A percentile compares a stretch with the other conserved stretches of the same genome.
phyloP scores from a whole-genome alignment of 2,329 filamentous ascomycete species.

The Emericellopsis cladophorae region DNA sequence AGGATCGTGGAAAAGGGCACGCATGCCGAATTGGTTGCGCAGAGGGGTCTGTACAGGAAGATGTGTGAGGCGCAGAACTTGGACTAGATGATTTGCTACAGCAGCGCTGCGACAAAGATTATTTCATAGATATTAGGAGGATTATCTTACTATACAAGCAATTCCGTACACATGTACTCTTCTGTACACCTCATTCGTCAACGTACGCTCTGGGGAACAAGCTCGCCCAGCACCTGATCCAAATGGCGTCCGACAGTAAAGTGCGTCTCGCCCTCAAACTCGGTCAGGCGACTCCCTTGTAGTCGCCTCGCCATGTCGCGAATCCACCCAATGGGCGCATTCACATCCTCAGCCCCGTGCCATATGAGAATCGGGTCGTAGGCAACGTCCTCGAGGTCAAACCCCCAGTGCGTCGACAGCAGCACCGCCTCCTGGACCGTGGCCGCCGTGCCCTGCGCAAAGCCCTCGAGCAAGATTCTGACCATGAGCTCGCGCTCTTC shows the following conservation, averaged over 20 bases:
- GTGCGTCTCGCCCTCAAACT: background rate
- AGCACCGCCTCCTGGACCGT: background rate
- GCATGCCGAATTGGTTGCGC: slow-evolving; percentile 39
- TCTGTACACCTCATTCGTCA: no score
- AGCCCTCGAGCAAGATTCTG: background rate
- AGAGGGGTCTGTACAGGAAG: slow-evolving; percentile 31
- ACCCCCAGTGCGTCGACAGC: background rate
- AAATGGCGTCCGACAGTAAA: background rate
- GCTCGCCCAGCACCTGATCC: background rate
- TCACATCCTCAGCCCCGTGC: background rate
- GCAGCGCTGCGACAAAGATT: background rate
- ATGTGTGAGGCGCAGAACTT: slow-evolving; percentile 29
- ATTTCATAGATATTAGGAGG: background rate
- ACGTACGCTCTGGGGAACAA: background rate
- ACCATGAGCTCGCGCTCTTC: background rate
- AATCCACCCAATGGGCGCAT: background rate
- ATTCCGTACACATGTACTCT: no score
- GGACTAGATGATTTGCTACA: slow-evolving; percentile 6
- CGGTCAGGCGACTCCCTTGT: background rate
- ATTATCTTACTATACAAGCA: background rate
- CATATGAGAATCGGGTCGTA: background rate
- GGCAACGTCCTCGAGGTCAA: background rate
- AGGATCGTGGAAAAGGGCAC: slow-evolving; percentile 43
- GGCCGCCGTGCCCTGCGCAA: background rate
- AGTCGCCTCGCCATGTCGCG: background rate